Conservation (phyloP, 352 stramenopile species). For the Blastocystis hominis region DNA sequence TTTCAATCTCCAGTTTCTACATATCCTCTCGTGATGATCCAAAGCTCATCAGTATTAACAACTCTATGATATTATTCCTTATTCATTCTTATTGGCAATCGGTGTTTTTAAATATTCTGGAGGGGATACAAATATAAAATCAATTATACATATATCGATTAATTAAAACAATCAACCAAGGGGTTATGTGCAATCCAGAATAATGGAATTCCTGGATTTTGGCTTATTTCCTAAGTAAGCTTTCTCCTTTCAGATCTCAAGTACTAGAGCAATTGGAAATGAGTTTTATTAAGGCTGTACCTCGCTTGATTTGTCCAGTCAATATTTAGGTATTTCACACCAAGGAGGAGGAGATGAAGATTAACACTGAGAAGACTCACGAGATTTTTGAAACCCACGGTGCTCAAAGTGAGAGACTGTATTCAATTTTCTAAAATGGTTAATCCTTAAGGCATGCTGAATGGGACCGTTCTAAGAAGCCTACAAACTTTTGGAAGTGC, state of each 20-base stretch:
- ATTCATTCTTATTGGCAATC: no score
- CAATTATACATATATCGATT: no score
- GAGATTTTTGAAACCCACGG: constrained; percentile 27
- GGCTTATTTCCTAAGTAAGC: not conserved
- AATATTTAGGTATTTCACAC: constrained; percentile 17
- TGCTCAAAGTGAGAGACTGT: constrained; percentile 38
- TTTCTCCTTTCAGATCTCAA: constrained; percentile 13
- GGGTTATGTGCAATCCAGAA: not conserved
- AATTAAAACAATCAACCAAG: not conserved
- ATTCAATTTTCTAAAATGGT: not conserved
- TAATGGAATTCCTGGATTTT: not conserved
- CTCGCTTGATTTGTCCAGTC: not conserved
- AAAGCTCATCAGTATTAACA: no score
- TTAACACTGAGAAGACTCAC: constrained; percentile 49
- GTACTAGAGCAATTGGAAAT: not conserved
- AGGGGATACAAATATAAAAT: no score
- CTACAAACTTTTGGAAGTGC: constrained; percentile 56
- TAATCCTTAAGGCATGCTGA: not conserved
- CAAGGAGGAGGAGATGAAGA: constrained; percentile 39
- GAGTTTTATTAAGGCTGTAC: constrained; percentile 52
- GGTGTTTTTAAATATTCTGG: no score
- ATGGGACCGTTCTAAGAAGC: constrained; percentile 55
- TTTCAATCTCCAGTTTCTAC: no score
- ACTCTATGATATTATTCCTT: no score
- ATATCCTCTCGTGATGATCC: no score